These are phyloP conservation scores for Baorangia bicolor DNA, from an alignment of 768 basidiomycete genomes.

Conservation along the genomic window DNA sequence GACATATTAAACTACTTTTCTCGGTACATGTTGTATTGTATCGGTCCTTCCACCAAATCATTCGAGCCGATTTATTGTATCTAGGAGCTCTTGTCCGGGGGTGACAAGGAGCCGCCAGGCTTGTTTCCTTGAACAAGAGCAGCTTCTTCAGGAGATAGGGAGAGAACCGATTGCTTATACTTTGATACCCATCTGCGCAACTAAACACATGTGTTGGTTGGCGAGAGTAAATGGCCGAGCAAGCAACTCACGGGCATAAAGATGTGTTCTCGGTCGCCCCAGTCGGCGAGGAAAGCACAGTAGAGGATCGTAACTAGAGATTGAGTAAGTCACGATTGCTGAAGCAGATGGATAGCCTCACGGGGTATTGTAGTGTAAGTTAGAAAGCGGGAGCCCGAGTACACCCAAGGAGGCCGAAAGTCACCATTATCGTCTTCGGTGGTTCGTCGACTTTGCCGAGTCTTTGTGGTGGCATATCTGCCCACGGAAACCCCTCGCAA, in stretches of 20 bases:
- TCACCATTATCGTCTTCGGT: conserved; percentile 34
- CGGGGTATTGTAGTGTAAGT: conserved; percentile 58
- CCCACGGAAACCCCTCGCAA: not conserved
- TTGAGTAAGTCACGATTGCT: not conserved
- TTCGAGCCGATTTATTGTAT: not conserved
- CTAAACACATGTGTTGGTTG: conserved; percentile 31
- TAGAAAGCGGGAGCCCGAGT: conserved; percentile 48
- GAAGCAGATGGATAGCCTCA: conserved; percentile 24
- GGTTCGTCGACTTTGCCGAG: conserved; percentile 4
- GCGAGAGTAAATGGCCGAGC: not conserved
- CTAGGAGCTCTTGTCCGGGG: conserved; percentile 4
- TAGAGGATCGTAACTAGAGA: conserved; percentile 53
- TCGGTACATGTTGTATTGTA: not conserved
- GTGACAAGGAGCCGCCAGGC: not conserved
- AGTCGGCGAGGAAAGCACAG: conserved; percentile 61
- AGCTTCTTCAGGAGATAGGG: conserved; percentile 56
- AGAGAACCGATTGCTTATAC: conserved; percentile 52
- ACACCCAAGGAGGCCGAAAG: conserved; percentile 63
- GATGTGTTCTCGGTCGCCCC: conserved; percentile 69
- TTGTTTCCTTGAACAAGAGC: conserved; percentile 20
- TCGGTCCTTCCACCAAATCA: not conserved
- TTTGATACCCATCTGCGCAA: conserved; percentile 56
- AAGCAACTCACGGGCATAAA: conserved; percentile 57
- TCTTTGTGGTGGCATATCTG: conserved; percentile 17
- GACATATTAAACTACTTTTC: conserved; percentile 1